Evolutionary conservation across 495 filamentous ascomycete genomes (phyloP).

Genomic region (Tuber magnatum): DNA sequence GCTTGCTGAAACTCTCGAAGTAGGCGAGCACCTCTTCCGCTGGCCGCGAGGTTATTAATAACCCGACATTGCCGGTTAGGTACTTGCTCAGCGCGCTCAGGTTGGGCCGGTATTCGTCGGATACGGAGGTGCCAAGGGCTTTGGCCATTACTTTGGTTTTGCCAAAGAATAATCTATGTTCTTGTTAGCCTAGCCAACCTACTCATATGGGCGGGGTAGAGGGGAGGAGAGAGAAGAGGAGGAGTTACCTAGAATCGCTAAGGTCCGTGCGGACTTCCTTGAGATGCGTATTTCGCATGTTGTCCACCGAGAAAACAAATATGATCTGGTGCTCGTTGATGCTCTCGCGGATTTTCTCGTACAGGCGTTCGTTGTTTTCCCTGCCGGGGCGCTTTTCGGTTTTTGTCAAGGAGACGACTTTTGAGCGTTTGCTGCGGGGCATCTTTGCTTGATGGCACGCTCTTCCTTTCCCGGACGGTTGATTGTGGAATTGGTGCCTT

Average conservation of each 20-base stretch:
- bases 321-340: slow-evolving; percentile 79
- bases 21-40: slow-evolving; percentile 57
- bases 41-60: slow-evolving; percentile 76
- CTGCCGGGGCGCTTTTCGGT: slow-evolving; percentile 82
- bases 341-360: slow-evolving; percentile 77
- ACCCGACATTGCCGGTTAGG: slow-evolving; percentile 74
- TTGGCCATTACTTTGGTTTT: slow-evolving; percentile 98
- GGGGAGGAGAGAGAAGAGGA: background rate
- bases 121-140: slow-evolving; percentile 68
- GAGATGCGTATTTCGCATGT: slow-evolving; percentile 97
- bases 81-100: slow-evolving; percentile 61
- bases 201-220: background rate
- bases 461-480: background rate
- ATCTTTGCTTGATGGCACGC: slow-evolving; percentile 47
- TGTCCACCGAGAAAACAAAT: slow-evolving; percentile 88
- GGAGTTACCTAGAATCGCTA: slow-evolving; percentile 65
- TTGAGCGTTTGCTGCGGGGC: slow-evolving; percentile 92
- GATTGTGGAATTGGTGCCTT: slow-evolving; percentile 2
- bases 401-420: slow-evolving; percentile 78
- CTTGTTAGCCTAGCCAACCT: slow-evolving; percentile 8
- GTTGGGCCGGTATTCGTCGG: slow-evolving; percentile 68
- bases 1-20: slow-evolving; percentile 58
- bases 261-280: slow-evolving; percentile 84
- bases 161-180: slow-evolving; percentile 79
- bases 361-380: slow-evolving; percentile 80